phyloP scores from a whole-genome alignment of 2,329 filamentous ascomycete genomes.

The Paraphoma sp. region DNA sequence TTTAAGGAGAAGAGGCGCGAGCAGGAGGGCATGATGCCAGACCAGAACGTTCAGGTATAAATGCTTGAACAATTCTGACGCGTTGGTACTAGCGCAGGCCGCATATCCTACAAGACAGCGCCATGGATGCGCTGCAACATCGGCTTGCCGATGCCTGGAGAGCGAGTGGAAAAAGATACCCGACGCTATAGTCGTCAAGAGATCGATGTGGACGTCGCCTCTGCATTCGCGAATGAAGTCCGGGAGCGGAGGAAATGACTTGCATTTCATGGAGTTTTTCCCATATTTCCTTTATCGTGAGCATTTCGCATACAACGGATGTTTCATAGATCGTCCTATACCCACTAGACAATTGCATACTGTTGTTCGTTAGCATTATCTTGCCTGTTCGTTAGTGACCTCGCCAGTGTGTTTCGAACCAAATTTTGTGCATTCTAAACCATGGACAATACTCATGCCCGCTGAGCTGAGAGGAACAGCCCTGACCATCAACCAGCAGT shows the following conservation, averaged over 20 bases:
- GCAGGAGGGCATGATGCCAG: conserved; percentile 28
- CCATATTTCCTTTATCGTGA: conserved; percentile 2
- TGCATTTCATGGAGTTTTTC: conserved; percentile 1
- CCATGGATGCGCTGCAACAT: conserved; percentile 19
- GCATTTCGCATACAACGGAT: conserved; percentile 1
- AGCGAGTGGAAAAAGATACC: conserved; percentile 28
- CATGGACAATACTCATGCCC: too few relatives aligned
- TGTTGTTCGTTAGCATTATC: neutral
- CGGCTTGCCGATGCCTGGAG: conserved; percentile 17
- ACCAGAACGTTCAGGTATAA: conserved; percentile 18
- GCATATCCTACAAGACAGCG: conserved; percentile 16
- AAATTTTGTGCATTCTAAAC: too few relatives aligned
- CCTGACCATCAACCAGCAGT: neutral
- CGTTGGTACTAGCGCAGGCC: conserved; percentile 17
- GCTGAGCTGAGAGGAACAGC: too few relatives aligned
- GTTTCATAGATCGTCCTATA: conserved; percentile 20
- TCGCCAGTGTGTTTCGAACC: too few relatives aligned
- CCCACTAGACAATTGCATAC: conserved; percentile 9
- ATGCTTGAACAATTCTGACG: neutral
- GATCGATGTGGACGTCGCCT: conserved; percentile 9
- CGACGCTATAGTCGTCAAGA: conserved; percentile 31
- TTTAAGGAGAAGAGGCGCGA: conserved; percentile 32
- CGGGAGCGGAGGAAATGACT: neutral
- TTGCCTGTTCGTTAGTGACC: too few relatives aligned
- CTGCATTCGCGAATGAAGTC: conserved; percentile 2